phyloP scores from a whole-genome alignment of 768 basidiomycete genomes.

The Epithele typhae region DNA sequence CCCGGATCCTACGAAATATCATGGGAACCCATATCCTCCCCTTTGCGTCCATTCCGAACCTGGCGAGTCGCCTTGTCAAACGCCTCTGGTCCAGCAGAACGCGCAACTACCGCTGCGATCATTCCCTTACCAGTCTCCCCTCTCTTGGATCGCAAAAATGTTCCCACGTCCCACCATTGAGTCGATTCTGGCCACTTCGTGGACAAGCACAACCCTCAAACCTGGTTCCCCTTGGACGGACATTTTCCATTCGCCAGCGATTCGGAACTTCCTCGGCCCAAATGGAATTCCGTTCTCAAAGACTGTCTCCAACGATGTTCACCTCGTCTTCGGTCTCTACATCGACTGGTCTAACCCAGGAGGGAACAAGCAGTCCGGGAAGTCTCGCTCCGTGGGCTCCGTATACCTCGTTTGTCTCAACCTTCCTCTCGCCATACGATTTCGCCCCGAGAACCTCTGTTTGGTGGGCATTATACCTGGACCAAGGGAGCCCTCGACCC shows the following conservation, averaged over 20 bases:
- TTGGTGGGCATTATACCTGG: conserved; percentile 39
- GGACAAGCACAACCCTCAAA: background rate
- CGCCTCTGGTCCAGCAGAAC: no score
- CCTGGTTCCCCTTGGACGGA: no score
- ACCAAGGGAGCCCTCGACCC: conserved; percentile 30
- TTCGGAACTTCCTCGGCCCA: conserved; percentile 9
- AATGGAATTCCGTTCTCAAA: background rate
- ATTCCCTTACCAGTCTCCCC: conserved; percentile 5
- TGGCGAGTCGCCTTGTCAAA: background rate
- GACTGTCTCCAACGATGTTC: conserved; percentile 1
- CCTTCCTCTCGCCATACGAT: conserved; percentile 20
- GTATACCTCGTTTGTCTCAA: conserved; percentile 24
- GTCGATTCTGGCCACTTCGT: background rate
- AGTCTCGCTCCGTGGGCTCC: conserved; percentile 8
- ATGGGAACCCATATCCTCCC: background rate
- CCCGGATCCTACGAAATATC: background rate
- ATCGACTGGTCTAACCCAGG: conserved; percentile 17
- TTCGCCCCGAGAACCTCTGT: conserved; percentile 32
- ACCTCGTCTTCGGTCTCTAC: conserved; percentile 10
- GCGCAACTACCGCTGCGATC: no score
- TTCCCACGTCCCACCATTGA: conserved; percentile 11
- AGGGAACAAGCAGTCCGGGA: conserved; percentile 6
- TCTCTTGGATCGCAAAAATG: conserved; percentile 11
- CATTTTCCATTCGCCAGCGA: conserved; percentile 5
- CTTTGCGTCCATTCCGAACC: background rate